These are phyloP conservation scores for Neofusicoccum sp. DNA, from an alignment of 2,329 filamentous ascomycete genomes.

Conservation along the genomic window DNA sequence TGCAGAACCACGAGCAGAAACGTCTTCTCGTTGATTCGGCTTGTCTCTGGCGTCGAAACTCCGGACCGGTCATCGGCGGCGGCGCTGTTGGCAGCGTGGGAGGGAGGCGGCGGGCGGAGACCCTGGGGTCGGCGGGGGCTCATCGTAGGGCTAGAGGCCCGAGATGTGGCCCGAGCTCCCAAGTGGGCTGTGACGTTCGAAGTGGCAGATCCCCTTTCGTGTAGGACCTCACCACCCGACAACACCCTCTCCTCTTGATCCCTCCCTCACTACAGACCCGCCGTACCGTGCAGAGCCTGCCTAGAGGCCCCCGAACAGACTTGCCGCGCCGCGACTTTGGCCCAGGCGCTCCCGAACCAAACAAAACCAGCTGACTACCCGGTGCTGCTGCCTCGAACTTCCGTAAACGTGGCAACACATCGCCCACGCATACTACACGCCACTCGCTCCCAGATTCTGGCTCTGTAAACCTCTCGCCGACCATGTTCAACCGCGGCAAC, in stretches of 20 bases:
- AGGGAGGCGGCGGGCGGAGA: not conserved
- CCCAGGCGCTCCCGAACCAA: not conserved
- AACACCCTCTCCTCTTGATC: not conserved
- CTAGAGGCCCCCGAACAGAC: not conserved
- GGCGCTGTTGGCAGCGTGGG: not conserved
- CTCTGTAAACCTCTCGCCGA: not conserved
- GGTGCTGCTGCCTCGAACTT: constrained; percentile 9
- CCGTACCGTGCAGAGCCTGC: not conserved
- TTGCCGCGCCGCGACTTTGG: not conserved
- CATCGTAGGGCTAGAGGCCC: constrained; percentile 3
- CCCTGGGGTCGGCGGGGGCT: not conserved
- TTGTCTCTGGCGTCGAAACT: too few species aligned
- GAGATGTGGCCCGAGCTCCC: constrained; percentile 8
- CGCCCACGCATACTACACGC: not conserved
- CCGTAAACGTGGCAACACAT: constrained; percentile 15
- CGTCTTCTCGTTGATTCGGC: too few species aligned
- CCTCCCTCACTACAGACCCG: not conserved
- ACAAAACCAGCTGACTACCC: not conserved
- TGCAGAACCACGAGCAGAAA: too few species aligned
- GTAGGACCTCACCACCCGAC: not conserved
- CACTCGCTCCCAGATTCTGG: not conserved
- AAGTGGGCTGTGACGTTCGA: constrained; percentile 12
- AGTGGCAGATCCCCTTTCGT: constrained; percentile 12
- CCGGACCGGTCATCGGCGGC: too few species aligned
- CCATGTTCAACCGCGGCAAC: constrained; percentile 60